Evolutionary conservation across 192 early-diverging fungal genomes (phyloP).

Genomic region (Rhizophagus prolifer): DNA sequence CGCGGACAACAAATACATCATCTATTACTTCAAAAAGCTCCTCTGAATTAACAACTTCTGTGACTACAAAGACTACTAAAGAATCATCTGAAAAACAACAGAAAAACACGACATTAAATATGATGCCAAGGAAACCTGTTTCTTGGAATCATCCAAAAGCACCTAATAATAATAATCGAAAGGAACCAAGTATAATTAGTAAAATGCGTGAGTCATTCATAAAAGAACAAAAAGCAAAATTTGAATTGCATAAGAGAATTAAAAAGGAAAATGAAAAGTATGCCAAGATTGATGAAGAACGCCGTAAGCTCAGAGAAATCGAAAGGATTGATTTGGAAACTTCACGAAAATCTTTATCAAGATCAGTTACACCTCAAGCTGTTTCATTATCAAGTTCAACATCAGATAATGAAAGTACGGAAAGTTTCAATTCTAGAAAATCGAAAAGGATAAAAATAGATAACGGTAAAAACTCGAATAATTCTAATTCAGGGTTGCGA

Average conservation of each 20-base stretch:
- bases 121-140: neutral
- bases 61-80: neutral
- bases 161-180: neutral
- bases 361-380: neutral
- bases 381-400: neutral
- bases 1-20: neutral
- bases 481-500: constrained; percentile 25
- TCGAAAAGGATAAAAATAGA: constrained; percentile 9
- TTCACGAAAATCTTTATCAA: neutral
- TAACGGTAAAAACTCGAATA: constrained; percentile 34
- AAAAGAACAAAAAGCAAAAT: neutral
- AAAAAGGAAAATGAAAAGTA: neutral
- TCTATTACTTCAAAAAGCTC: neutral
- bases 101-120: neutral
- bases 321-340: neutral
- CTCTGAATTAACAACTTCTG: neutral
- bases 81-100: neutral
- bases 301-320: neutral
- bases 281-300: neutral
- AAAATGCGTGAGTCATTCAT: neutral
- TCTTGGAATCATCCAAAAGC: neutral
- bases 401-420: constrained; percentile 29
- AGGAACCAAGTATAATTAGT: neutral
- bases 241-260: neutral
- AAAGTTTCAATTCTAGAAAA: constrained; percentile 30